A percentile compares a stretch with the other conserved stretches of the same genome.
phyloP scores from a whole-genome alignment of 176 grass and related monocot genomes.

The maize (Zea mays) region Zm-B73-REFERENCE-NAM-5.0 NC_050100.1:26815501-26816000 shows the following conservation, averaged over 20 bases:
- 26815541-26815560: slow-evolving; percentile 69
- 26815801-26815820: slow-evolving; percentile 37
- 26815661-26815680: slow-evolving; percentile 83
- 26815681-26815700: slow-evolving; percentile 88
- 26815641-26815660: slow-evolving; percentile 82
- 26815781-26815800: slow-evolving; percentile 44
- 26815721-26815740: slow-evolving; percentile 89
- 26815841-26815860: slow-evolving; percentile 82
- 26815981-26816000: slow-evolving; percentile 98
- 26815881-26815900: slow-evolving; percentile 74
- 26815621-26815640: slow-evolving; percentile 92
- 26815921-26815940: slow-evolving; percentile 55
- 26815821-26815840: slow-evolving; percentile 58
- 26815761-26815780: slow-evolving; percentile 52
- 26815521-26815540: slow-evolving; percentile 49
- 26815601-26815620: slow-evolving; percentile 90
- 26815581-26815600: slow-evolving; percentile 54
- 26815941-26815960: slow-evolving; percentile 86
- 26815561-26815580: slow-evolving; percentile 54
- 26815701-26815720: slow-evolving; percentile 96
- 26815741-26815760: slow-evolving; percentile 87
- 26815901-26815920: slow-evolving; percentile 46
- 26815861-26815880: slow-evolving; percentile 97
- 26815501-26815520: slow-evolving; percentile 42
- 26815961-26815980: slow-evolving; percentile 88